Evolutionary conservation across 1,284 basidiomycete genomes (phyloP).

Genomic region (Caloboletus firmus): DNA sequence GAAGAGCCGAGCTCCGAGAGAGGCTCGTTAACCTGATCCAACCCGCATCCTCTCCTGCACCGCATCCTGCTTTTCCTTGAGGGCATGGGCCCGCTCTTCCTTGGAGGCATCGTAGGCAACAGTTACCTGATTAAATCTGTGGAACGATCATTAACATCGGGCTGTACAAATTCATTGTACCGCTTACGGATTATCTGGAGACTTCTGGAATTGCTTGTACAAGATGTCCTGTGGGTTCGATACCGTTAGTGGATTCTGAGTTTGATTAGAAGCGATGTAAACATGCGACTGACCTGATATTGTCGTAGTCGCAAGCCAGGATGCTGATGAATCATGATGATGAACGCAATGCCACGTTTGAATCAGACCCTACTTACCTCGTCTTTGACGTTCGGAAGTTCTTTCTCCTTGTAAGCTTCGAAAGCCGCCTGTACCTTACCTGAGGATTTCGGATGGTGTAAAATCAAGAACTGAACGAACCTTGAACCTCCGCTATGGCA

Average conservation of each 20-base stretch:
- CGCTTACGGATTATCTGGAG: conserved; percentile 83
- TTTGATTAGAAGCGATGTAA: conserved; percentile 10
- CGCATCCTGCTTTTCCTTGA: conserved; percentile 56
- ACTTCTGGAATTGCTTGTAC: conserved; percentile 86
- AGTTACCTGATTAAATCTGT: conserved; percentile 78
- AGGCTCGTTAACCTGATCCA: conserved; percentile 24
- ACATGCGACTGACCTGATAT: conserved; percentile 59
- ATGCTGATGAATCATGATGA: conserved; percentile 49
- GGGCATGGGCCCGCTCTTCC: conserved; percentile 74
- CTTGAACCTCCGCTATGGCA: conserved; percentile 78
- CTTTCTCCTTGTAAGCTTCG: conserved; percentile 88
- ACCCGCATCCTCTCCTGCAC: conserved; percentile 51
- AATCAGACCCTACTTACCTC: conserved; percentile 69
- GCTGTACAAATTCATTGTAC: conserved; percentile 7
- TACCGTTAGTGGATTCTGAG: conserved; percentile 6
- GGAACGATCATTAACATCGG: neutral
- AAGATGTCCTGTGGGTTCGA: conserved; percentile 56
- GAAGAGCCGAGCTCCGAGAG: neutral
- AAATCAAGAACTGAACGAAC: conserved; percentile 31
- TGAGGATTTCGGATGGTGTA: conserved; percentile 4
- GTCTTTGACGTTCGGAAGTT: conserved; percentile 75
- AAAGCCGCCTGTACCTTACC: conserved; percentile 65
- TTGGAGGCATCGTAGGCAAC: conserved; percentile 82
- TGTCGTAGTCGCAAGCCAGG: conserved; percentile 84
- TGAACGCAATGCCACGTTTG: conserved; percentile 7